phyloP scores from a whole-genome alignment of 257 asterid species.

The Verbascum thapsus region DNA sequence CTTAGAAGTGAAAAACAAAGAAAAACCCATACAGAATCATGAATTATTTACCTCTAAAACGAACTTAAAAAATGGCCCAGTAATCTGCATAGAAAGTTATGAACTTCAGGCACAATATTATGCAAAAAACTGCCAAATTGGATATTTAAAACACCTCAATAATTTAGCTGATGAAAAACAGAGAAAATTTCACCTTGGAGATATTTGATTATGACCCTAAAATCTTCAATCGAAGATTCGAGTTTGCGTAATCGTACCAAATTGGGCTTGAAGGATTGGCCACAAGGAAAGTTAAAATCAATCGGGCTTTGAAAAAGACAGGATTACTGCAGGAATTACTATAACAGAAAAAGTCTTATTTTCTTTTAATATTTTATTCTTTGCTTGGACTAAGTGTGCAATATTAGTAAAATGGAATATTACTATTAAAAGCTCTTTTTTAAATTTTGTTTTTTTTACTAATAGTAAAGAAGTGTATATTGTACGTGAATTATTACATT shows the following conservation, averaged over 20 bases:
- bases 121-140: constrained; percentile 19
- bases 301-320: constrained; percentile 38
- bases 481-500: no score
- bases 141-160: constrained; percentile 12
- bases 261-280: constrained; percentile 22
- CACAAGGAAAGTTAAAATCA: constrained; percentile 23
- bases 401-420: no score
- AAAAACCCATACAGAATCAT: not conserved
- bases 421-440: no score
- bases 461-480: no score
- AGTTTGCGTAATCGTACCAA: constrained; percentile 25
- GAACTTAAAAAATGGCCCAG: constrained; percentile 29
- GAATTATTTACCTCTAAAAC: constrained; percentile 32
- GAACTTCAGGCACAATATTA: constrained; percentile 8
- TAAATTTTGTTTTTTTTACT: no score
- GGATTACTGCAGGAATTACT: constrained; percentile 27
- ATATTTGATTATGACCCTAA: constrained; percentile 21
- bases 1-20: constrained; percentile 11
- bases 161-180: not conserved
- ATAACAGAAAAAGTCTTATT: not conserved
- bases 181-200: constrained; percentile 32
- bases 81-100: constrained; percentile 25
- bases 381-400: constrained; percentile 20
- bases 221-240: constrained; percentile 23
- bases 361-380: constrained; percentile 1